Evolutionary conservation across 805 yeast genomes (phyloP).

Genomic region (Komagataella phaffii): DNA sequence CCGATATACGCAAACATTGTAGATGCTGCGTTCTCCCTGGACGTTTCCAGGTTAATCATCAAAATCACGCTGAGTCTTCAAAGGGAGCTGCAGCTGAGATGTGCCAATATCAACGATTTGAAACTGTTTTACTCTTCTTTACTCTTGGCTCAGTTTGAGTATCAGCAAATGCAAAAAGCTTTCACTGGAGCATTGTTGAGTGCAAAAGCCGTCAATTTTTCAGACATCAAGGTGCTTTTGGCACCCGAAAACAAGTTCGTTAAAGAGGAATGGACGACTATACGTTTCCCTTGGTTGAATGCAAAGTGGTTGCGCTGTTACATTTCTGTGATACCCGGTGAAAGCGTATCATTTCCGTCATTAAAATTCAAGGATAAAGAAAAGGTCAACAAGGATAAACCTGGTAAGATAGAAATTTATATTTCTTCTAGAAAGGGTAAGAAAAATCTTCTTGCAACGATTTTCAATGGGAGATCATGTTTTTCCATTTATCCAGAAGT

Average conservation of each 20-base stretch:
- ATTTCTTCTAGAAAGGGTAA: conserved; percentile 31
- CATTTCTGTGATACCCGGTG: conserved; percentile 33
- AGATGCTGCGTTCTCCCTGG: conserved; percentile 22
- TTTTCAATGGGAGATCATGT: conserved; percentile 28
- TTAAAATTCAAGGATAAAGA: background rate
- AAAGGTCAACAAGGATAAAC: conserved; percentile 19
- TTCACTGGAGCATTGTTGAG: conserved; percentile 54
- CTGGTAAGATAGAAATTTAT: conserved; percentile 42
- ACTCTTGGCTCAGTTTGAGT: conserved; percentile 42
- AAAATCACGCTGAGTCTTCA: conserved; percentile 12
- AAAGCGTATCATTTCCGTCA: conserved; percentile 5
- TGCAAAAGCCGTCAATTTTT: conserved; percentile 38
- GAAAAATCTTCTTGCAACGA: conserved; percentile 36
- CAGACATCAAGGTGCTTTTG: conserved; percentile 46
- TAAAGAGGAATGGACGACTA: conserved; percentile 48
- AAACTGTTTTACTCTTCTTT: conserved; percentile 28
- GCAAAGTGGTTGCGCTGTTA: conserved; percentile 47
- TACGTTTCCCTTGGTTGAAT: conserved; percentile 44
- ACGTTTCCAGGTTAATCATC: background rate
- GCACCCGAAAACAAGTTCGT: conserved; percentile 32
- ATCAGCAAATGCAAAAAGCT: conserved; percentile 40
- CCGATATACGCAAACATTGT: conserved; percentile 40
- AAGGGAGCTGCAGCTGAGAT: conserved; percentile 11
- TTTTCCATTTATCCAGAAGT: conserved; percentile 49
- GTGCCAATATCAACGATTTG: conserved; percentile 13